Conservation (phyloP, 306 rosid species). For the Cercis canadensis region DNA sequence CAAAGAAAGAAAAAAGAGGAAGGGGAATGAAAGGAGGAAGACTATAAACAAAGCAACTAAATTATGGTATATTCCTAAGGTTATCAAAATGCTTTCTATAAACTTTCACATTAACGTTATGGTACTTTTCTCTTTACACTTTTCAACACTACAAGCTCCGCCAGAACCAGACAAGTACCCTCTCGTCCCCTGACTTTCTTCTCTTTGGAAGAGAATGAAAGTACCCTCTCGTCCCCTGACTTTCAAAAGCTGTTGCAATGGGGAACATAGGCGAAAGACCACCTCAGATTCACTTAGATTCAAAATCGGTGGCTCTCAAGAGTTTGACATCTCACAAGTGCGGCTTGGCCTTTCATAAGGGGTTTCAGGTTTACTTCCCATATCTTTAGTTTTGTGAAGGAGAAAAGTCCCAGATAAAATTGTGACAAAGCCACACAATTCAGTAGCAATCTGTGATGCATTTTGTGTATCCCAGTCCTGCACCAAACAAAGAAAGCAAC, state of each 20-base stretch:
- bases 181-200: constrained; percentile 1
- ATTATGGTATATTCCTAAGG: constrained; percentile 13
- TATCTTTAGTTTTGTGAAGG: constrained; percentile 86
- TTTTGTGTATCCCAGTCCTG: constrained; percentile 84
- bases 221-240: not conserved
- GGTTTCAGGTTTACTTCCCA: constrained; percentile 63
- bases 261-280: not conserved
- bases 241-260: not conserved
- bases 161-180: too few relatives aligned
- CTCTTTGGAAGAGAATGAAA: too few relatives aligned
- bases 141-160: constrained; percentile 23
- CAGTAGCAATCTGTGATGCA: constrained; percentile 71
- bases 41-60: constrained; percentile 19
- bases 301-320: not conserved
- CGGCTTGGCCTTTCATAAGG: constrained; percentile 36
- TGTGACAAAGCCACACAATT: constrained; percentile 87
- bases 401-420: constrained; percentile 89
- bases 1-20: too few relatives aligned
- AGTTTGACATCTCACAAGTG: not conserved
- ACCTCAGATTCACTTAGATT: not conserved
- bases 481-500: constrained; percentile 11
- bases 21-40: not conserved
- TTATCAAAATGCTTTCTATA: constrained; percentile 15
- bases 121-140: not conserved
- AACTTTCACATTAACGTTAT: constrained; percentile 17